Evolutionary conservation across 2,329 filamentous ascomycete species (phyloP), one percentile per base, ranked within the genome.

Genomic region (Nakataea oryzae): DNA sequence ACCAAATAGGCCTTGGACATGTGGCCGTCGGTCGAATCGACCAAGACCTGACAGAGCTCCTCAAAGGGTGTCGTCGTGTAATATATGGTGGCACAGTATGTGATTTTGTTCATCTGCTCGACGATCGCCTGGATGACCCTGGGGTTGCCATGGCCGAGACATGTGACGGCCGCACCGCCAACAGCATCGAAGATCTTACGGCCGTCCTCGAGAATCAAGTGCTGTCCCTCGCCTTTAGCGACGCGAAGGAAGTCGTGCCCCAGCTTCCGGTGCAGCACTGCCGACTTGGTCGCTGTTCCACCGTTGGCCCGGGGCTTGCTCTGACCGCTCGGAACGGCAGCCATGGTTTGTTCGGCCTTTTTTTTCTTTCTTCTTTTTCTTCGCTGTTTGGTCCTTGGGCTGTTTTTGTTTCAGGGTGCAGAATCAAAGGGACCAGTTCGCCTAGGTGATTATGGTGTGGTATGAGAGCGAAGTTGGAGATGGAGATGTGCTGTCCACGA

Each of bases 101-200:
- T 73, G 21, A 76, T 68, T 26, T 73, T 69, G 24, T 71, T 64
- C 34, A 80, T 69, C 67, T 81, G 78, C 13, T 70, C 67, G 12
- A 69, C 63, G 57, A 78, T 74, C 6, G 77, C 78, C 30, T 73
- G 66, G 34, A 73, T 72, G 17, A 81, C 76, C 61, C 74, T 70
- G 26, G 67, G 60, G 61, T 80, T 69, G 8, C 75, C 74, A 66
- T 79, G 78, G 70, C 79, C 79, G 30, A 81, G 67, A 65, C 77
- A 79, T 9, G 76, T 73, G 32, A 81, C 79, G 0, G 78, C 75
- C 2, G 79, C 76, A 24, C 79, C 79, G 9, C 77, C 74, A 9
- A 74, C 76, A 12, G 75, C 78, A 63, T 81, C 79, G 4, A 81
- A 69, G 26, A 80, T 73, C 55, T 65, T 70, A 8, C 70, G 71